These are phyloP conservation scores for Cardamine occulta DNA, from an alignment of 345 rosid genomes.

Conservation along the genomic window DNA sequence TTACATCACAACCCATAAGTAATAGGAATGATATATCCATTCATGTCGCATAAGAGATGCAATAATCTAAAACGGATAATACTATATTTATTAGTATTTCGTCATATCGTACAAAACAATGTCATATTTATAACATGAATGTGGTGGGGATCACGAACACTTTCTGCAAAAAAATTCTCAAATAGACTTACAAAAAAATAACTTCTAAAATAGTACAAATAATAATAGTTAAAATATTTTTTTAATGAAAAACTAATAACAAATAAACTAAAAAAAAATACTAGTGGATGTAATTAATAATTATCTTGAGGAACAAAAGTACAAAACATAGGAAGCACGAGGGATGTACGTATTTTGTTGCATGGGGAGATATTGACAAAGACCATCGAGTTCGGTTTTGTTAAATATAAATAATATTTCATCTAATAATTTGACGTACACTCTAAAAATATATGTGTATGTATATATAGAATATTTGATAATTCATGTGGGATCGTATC, in stretches of 20 bases:
- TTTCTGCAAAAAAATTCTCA: neutral
- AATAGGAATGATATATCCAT: neutral
- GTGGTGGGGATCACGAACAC: neutral
- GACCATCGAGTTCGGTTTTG: slow-evolving; percentile 36
- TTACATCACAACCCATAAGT: too few species aligned
- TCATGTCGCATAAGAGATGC: neutral
- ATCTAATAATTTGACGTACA: slow-evolving; percentile 16
- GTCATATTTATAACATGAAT: neutral
- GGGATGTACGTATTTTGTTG: slow-evolving; percentile 47
- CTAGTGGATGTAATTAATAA: slow-evolving; percentile 17
- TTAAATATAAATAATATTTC: neutral
- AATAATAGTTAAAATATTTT: neutral
- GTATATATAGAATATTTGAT: neutral
- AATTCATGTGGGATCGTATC: slow-evolving; percentile 24
- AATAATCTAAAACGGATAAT: neutral
- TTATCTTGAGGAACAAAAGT: slow-evolving; percentile 23
- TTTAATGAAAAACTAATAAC: neutral
- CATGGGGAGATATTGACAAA: slow-evolving; percentile 46
- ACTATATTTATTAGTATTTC: neutral
- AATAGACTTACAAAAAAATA: too few species aligned
- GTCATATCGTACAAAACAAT: neutral
- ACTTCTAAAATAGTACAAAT: neutral
- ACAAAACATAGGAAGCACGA: slow-evolving; percentile 40
- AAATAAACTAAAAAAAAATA: neutral
- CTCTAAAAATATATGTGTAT: slow-evolving; percentile 4